Evolutionary conservation across 139 green algal species (phyloP).

Genomic region (Chara braunii): DNA sequence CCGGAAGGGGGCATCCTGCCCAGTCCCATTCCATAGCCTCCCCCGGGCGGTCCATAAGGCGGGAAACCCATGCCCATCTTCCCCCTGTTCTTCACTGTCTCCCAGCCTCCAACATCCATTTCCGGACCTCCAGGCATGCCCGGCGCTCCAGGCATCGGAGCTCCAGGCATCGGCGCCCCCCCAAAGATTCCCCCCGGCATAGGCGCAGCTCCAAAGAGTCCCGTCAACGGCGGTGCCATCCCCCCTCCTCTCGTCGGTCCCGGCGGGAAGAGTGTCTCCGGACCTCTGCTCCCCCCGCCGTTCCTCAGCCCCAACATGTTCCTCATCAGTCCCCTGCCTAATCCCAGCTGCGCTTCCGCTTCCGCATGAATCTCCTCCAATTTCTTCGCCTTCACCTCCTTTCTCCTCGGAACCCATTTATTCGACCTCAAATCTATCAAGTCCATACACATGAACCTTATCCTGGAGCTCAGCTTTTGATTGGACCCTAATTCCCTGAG

Average conservation of each 20-base stretch:
- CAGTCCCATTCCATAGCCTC: conserved; percentile 8
- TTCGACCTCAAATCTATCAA: conserved; percentile 47
- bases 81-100: conserved; percentile 5
- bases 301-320: neutral
- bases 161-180: neutral
- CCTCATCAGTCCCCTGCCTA: conserved; percentile 18
- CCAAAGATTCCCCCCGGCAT: neutral
- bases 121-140: conserved; percentile 23
- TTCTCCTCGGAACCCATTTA: conserved; percentile 43
- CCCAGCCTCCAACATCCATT: conserved; percentile 26
- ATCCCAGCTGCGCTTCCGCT: conserved; percentile 30
- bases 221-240: neutral
- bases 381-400: conserved; percentile 48
- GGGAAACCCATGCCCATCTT: neutral
- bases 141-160: neutral
- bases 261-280: conserved; percentile 6
- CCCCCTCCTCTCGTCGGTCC: neutral
- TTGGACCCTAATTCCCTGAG: conserved; percentile 8
- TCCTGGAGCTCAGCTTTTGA: conserved; percentile 20
- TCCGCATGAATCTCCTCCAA: conserved; percentile 47
- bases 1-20: no score
- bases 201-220: neutral
- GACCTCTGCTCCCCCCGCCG: neutral
- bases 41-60: neutral
- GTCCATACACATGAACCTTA: conserved; percentile 49